Conservation (phyloP, 2,329 filamentous ascomycete species). For the Alternaria burnsii region DNA sequence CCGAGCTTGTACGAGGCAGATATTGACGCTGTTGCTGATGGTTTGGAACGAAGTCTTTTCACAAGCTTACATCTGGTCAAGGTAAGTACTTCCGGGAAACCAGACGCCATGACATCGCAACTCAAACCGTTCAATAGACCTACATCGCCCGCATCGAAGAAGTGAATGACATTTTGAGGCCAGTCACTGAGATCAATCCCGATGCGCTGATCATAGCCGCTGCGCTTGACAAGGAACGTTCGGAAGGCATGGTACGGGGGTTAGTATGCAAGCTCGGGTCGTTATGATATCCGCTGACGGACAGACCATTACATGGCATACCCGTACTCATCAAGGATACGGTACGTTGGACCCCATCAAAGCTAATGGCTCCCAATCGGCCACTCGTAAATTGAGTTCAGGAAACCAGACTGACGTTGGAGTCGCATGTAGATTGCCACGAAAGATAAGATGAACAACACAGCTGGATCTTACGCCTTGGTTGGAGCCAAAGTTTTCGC, state of each 20-base stretch:
- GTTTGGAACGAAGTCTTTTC: neutral
- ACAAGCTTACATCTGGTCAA: neutral
- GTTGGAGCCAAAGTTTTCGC: slow-evolving; percentile 71
- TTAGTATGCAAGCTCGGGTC: neutral
- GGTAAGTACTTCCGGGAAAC: neutral
- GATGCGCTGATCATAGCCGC: slow-evolving; percentile 70
- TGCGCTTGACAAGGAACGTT: slow-evolving; percentile 68
- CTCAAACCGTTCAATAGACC: neutral
- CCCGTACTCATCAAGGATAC: slow-evolving; percentile 77
- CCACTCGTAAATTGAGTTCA: too few species aligned
- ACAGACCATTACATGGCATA: slow-evolving; percentile 72
- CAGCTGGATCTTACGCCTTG: slow-evolving; percentile 73
- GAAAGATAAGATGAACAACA: slow-evolving; percentile 76
- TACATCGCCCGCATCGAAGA: neutral
- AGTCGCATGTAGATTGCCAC: slow-evolving; percentile 49
- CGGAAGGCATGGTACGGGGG: slow-evolving; percentile 64
- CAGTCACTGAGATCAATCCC: slow-evolving; percentile 71
- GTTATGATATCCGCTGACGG: neutral
- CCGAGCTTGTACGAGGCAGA: neutral
- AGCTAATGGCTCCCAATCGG: too few species aligned
- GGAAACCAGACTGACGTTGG: neutral
- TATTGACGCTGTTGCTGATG: neutral
- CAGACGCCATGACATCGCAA: too few species aligned
- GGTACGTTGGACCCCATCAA: neutral
- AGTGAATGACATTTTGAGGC: neutral